phyloP scores from a whole-genome alignment of 805 yeast species.

The Babjeviella inositovora region DNA sequence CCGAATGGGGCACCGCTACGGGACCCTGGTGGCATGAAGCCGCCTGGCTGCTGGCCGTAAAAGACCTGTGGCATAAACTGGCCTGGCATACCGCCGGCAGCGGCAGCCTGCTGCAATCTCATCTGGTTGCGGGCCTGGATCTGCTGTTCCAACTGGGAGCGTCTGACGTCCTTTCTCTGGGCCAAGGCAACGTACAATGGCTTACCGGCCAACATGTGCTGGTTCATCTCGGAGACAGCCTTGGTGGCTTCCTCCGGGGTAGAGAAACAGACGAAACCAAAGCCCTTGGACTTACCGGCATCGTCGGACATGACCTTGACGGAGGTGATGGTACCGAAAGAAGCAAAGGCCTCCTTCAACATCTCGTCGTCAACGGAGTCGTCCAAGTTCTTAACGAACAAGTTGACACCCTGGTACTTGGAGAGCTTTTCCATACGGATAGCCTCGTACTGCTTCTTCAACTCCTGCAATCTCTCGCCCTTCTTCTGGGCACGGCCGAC shows the following conservation, averaged over 20 bases:
- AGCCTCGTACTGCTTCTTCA: slow-evolving; percentile 87
- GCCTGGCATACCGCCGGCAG: slow-evolving; percentile 72
- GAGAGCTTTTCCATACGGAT: slow-evolving; percentile 80
- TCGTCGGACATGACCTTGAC: slow-evolving; percentile 95
- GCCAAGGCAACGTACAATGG: slow-evolving; percentile 98
- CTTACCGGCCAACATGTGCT: slow-evolving; percentile 86
- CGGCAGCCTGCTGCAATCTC: slow-evolving; percentile 95
- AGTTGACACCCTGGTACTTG: slow-evolving; percentile 95
- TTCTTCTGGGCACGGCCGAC: slow-evolving; percentile 99
- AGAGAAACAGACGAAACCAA: slow-evolving; percentile 96
- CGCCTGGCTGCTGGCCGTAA: slow-evolving; percentile 68
- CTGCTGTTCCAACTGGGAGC: slow-evolving; percentile 94
- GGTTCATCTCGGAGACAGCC: slow-evolving; percentile 97
- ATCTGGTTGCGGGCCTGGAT: slow-evolving; percentile 95
- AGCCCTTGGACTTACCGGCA: slow-evolving; percentile 89
- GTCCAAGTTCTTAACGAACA: slow-evolving; percentile 92
- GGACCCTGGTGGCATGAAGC: slow-evolving; percentile 68
- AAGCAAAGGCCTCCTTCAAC: slow-evolving; percentile 82
- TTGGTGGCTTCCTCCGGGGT: slow-evolving; percentile 98
- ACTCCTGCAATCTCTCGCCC: slow-evolving; percentile 92
- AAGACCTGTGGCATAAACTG: slow-evolving; percentile 81
- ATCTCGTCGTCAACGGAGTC: slow-evolving; percentile 84
- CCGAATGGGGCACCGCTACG: slow-evolving; percentile 68
- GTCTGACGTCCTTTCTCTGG: slow-evolving; percentile 96
- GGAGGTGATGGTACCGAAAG: slow-evolving; percentile 89